A percentile compares a stretch with the other conserved stretches of the same genome.
phyloP scores from a whole-genome alignment of 169 alveolate species.

The Ichthyophthirius multifiliis region DNA sequence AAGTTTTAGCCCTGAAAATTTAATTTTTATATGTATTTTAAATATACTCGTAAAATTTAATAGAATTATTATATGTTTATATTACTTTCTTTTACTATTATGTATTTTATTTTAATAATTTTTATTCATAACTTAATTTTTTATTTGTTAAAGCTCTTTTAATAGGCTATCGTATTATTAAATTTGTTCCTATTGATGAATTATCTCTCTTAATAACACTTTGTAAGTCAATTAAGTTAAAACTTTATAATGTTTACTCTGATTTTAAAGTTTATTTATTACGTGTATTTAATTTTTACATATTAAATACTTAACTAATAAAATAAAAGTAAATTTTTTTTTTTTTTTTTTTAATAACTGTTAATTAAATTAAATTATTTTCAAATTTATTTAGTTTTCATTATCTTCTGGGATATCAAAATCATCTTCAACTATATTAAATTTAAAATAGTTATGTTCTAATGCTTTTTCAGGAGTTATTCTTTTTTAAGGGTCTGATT shows the following conservation, averaged over 20 bases:
- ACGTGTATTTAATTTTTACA: background rate
- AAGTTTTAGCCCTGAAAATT: too few species aligned
- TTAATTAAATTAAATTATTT: background rate
- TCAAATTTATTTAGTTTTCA: background rate
- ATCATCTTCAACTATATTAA: background rate
- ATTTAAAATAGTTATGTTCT: constrained; percentile 29
- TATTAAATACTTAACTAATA: background rate
- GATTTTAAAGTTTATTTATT: background rate
- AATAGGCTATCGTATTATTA: background rate
- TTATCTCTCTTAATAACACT: background rate
- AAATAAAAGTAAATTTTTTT: background rate
- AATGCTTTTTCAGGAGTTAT: constrained; percentile 55
- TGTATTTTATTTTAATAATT: too few species aligned
- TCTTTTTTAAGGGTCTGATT: constrained; percentile 57
- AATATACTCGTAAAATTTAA: too few species aligned
- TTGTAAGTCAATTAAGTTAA: background rate
- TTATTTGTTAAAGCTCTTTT: too few species aligned
- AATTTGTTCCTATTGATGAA: background rate
- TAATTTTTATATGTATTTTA: too few species aligned
- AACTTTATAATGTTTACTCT: background rate
- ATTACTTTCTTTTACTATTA: too few species aligned
- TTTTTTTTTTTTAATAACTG: background rate
- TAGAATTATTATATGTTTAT: too few species aligned
- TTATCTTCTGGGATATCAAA: background rate
- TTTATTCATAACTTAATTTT: too few species aligned